Conservation (phyloP, 1,139 yeast species). For the Saccharomycopsis phalli region DNA sequence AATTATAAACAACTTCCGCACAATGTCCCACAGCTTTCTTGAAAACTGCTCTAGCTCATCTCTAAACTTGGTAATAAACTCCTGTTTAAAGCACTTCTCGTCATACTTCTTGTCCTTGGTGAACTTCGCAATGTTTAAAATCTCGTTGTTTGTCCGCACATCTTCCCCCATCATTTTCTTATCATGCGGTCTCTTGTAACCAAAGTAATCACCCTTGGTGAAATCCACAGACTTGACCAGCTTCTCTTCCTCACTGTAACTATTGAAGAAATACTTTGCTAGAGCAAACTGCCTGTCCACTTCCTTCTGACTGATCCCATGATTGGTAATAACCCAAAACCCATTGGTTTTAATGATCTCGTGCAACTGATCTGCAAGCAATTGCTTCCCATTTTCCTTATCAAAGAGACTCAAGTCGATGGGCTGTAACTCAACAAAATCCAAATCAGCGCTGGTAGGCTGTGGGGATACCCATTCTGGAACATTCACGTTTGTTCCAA, state of each 20-base stretch:
- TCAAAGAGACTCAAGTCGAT: conserved; percentile 8
- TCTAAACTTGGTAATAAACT: conserved; percentile 2
- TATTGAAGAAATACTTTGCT: conserved; percentile 6
- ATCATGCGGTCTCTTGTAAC: conserved; percentile 8
- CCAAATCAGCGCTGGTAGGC: conserved; percentile 3
- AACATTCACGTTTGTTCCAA: too few species aligned
- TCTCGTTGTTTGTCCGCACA: conserved; percentile 9
- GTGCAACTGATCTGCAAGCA: conserved; percentile 5
- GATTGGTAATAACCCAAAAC: conserved; percentile 7
- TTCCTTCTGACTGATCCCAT: conserved; percentile 7
- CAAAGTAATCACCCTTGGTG: conserved; percentile 9
- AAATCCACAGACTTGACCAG: conserved; percentile 5
- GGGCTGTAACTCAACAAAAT: conserved; percentile 2
- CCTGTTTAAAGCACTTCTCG: conserved; percentile 1
- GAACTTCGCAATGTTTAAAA: conserved; percentile 9
- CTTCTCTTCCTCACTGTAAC: conserved; percentile 5
- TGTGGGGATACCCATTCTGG: not conserved
- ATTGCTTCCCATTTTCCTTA: conserved; percentile 3
- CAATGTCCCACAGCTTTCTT: conserved; percentile 6
- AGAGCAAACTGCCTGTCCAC: conserved; percentile 9
- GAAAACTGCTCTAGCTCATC: conserved; percentile 7
- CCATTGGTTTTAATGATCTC: conserved; percentile 5
- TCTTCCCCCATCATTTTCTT: conserved; percentile 3
- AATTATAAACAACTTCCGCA: conserved; percentile 2
- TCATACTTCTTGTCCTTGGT: conserved; percentile 1